Evolutionary conservation across 345 rosid genomes (phyloP).

Genomic region (Salix caprea): DNA sequence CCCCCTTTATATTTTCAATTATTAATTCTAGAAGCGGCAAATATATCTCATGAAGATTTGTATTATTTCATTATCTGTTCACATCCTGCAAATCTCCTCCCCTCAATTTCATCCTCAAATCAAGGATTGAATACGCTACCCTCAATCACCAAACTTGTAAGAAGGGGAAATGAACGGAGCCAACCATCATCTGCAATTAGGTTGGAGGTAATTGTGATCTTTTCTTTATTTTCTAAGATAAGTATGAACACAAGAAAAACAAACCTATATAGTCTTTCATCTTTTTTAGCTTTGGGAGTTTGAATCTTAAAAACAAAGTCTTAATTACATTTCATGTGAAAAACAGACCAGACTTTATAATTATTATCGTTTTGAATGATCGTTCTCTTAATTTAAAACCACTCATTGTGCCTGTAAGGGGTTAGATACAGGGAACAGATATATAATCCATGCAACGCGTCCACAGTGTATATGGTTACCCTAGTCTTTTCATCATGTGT

Average conservation of each 20-base stretch:
- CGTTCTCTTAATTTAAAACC: background rate
- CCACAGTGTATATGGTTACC: background rate
- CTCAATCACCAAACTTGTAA: constrained; percentile 9
- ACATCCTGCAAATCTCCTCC: background rate
- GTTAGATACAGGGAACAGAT: background rate
- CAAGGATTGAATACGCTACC: constrained; percentile 1
- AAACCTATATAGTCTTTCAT: background rate
- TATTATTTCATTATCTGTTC: background rate
- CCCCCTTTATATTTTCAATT: background rate
- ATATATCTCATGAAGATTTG: background rate
- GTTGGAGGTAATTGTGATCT: constrained; percentile 24
- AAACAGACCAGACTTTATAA: background rate
- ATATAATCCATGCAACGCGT: background rate
- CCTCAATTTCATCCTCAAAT: constrained; percentile 9
- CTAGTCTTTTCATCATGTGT: background rate
- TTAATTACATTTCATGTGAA: background rate
- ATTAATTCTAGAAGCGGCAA: background rate
- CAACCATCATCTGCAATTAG: constrained; percentile 36
- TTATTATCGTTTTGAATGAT: background rate
- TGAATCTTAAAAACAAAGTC: constrained; percentile 23
- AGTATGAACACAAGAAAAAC: constrained; percentile 9
- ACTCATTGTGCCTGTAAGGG: background rate
- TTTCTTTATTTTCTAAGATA: constrained; percentile 37
- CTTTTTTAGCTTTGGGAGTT: constrained; percentile 2
- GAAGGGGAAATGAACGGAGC: constrained; percentile 6